Evolutionary conservation across 768 basidiomycete genomes (phyloP).

Genomic region (Lentinula lateritia): DNA sequence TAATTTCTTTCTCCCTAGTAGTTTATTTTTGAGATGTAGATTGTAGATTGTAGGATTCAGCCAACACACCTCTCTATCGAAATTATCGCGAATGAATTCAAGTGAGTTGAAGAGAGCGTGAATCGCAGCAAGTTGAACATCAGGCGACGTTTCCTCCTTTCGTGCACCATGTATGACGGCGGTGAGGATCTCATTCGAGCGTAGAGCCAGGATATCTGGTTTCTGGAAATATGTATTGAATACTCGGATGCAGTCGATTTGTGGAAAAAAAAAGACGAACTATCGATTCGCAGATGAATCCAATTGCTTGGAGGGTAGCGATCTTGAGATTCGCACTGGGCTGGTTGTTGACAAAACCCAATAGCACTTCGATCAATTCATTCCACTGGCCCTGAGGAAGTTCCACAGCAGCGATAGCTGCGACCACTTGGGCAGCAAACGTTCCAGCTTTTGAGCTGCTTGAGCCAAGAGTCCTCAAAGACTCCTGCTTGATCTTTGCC

Average conservation of each 20-base stretch:
- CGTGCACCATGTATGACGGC: conserved; percentile 97
- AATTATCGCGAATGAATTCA: conserved; percentile 96
- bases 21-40: background rate
- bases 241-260: background rate
- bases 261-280: conserved; percentile 41
- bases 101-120: conserved; percentile 92
- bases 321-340: conserved; percentile 71
- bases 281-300: conserved; percentile 95
- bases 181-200: conserved; percentile 96
- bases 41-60: background rate
- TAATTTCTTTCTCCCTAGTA: conserved; percentile 95
- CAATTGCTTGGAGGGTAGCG: conserved; percentile 90
- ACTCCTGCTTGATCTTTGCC: conserved; percentile 81
- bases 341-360: conserved; percentile 75
- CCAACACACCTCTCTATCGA: conserved; percentile 81
- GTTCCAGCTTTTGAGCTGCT: conserved; percentile 65
- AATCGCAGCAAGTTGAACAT: conserved; percentile 92
- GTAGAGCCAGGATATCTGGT: conserved; percentile 83
- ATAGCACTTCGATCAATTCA: conserved; percentile 81
- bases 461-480: conserved; percentile 79
- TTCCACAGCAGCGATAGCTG: conserved; percentile 92
- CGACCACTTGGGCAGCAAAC: conserved; percentile 89
- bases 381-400: conserved; percentile 86
- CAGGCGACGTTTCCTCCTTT: conserved; percentile 86
- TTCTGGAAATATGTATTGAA: conserved; percentile 49